Percentiles rank a stretch among this genome's conserved stretches.
Evolutionary conservation across 2,329 filamentous ascomycete species (phyloP).

Genomic region (Ustilaginoidea virens): DNA sequence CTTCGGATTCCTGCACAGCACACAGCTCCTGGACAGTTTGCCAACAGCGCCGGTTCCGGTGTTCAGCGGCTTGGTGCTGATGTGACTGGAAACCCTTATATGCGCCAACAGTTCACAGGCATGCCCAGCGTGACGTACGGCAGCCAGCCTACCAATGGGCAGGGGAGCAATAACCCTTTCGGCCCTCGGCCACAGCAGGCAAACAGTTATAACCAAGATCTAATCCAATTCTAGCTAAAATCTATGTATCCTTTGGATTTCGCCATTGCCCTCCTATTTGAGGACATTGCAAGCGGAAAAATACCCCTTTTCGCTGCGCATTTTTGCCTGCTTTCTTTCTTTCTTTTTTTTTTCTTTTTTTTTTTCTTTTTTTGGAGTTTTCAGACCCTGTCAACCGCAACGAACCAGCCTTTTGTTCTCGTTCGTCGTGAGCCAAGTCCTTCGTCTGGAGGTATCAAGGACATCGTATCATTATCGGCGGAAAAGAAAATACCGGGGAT

Average conservation of each 20-base stretch:
- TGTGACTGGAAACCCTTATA: slow-evolving; percentile 78
- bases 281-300: neutral
- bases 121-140: slow-evolving; percentile 46
- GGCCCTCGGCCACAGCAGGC: slow-evolving; percentile 33
- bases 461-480: too few species aligned
- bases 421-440: too few species aligned
- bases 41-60: slow-evolving; percentile 87
- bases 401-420: too few species aligned
- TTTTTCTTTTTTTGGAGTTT: neutral
- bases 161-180: slow-evolving; percentile 41
- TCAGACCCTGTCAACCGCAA: too few species aligned
- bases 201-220: slow-evolving; percentile 36
- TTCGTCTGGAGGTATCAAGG: too few species aligned
- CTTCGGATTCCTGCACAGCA: slow-evolving; percentile 92
- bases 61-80: slow-evolving; percentile 51
- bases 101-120: slow-evolving; percentile 70
- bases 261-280: too few species aligned
- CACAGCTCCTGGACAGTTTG: slow-evolving; percentile 87
- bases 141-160: slow-evolving; percentile 35
- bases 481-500: too few species aligned
- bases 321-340: neutral
- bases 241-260: neutral
- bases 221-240: slow-evolving; percentile 43
- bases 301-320: neutral
- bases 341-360: neutral